A percentile compares a stretch with the other conserved stretches of the same genome.
phyloP scores from a whole-genome alignment of 371 early-diverging fungal genomes.

The Mucor velutinosus region DNA sequence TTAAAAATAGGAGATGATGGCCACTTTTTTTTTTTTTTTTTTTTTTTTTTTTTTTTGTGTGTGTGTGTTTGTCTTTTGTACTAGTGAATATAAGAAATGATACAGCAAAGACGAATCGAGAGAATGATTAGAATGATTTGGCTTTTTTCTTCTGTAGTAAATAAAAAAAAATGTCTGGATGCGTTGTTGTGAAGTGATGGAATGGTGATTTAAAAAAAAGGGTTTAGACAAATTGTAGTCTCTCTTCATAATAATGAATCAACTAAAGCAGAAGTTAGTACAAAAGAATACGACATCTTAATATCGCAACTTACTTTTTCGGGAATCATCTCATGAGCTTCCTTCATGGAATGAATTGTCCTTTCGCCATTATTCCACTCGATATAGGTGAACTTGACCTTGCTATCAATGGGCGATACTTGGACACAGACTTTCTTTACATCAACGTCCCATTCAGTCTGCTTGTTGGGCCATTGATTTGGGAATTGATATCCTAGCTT shows the following conservation, averaged over 20 bases:
- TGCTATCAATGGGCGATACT: conserved; percentile 16
- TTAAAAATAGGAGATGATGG: neutral
- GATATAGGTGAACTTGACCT: conserved; percentile 24
- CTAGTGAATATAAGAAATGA: neutral
- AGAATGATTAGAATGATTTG: neutral
- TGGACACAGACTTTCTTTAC: conserved; percentile 24
- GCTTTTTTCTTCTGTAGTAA: neutral
- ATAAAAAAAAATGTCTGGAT: neutral
- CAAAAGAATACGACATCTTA: neutral
- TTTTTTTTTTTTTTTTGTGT: neutral
- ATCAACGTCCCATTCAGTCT: conserved; percentile 14
- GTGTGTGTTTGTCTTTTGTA: neutral
- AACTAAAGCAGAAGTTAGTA: conserved; percentile 18
- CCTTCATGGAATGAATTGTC: conserved; percentile 35
- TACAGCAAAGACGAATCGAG: neutral
- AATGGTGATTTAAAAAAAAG: too few relatives aligned
- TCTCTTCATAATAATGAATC: conserved; percentile 28
- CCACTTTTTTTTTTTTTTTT: neutral
- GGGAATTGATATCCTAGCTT: conserved; percentile 13
- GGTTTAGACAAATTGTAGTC: conserved; percentile 22
- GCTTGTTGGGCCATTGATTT: conserved; percentile 4
- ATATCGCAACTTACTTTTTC: conserved; percentile 14
- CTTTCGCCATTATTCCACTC: conserved; percentile 40
- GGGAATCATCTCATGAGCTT: conserved; percentile 30
- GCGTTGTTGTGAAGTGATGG: neutral